Conservation (phyloP, 345 rosid genomes). For the Ailanthus altissimus region DNA sequence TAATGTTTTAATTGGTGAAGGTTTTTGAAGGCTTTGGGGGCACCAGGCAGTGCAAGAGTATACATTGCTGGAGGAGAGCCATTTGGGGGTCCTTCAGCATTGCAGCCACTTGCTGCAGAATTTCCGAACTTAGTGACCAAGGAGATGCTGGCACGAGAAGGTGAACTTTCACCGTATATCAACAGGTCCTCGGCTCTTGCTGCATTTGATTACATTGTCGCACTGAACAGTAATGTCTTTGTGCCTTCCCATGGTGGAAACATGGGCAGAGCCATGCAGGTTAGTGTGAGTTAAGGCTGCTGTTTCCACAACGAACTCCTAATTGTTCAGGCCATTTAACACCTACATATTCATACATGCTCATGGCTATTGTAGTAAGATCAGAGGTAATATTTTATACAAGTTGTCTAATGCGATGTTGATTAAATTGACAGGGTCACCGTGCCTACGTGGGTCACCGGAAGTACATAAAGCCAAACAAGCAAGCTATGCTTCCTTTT, state of each 20-base stretch:
- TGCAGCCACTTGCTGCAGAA: constrained; percentile 53
- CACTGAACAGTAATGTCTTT: constrained; percentile 69
- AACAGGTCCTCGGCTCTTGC: constrained; percentile 66
- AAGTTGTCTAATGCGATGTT: not conserved
- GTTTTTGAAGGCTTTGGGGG: constrained; percentile 70
- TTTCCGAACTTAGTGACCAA: constrained; percentile 58
- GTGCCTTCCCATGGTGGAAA: constrained; percentile 89
- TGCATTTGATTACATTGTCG: constrained; percentile 72
- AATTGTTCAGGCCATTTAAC: not conserved
- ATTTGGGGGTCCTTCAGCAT: constrained; percentile 60
- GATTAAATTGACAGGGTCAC: constrained; percentile 48
- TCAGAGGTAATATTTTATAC: not conserved
- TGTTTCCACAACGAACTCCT: not conserved
- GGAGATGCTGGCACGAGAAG: constrained; percentile 55
- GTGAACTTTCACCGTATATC: constrained; percentile 56
- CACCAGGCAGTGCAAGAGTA: constrained; percentile 50
- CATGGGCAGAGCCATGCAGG: constrained; percentile 79
- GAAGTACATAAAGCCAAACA: constrained; percentile 71
- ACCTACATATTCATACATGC: not conserved
- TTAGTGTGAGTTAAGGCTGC: not conserved
- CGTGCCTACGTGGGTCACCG: constrained; percentile 74
- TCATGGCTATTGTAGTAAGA: not conserved
- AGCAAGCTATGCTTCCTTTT: constrained; percentile 57
- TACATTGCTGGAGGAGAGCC: constrained; percentile 78
- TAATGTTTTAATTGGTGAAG: constrained; percentile 31